These are phyloP conservation scores for Penicillium sp. DNA, from an alignment of 2,329 filamentous ascomycete species.

Conservation along the genomic window DNA sequence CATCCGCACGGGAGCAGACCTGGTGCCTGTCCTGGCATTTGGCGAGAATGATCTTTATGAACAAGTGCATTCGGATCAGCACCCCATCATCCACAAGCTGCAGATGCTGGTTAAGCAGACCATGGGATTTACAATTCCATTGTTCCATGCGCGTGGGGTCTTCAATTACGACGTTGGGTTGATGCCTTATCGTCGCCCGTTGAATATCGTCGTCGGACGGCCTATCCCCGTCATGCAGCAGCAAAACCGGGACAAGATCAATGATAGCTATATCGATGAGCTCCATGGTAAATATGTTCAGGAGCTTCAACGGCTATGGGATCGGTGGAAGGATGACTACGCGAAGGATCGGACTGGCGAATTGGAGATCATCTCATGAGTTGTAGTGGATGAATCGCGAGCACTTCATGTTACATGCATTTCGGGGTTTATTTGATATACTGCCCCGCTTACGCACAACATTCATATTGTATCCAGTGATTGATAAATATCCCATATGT, in stretches of 20 bases:
- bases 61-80: conserved; percentile 68
- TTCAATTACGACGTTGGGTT: conserved; percentile 98
- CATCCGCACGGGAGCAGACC: conserved; percentile 81
- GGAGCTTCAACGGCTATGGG: conserved; percentile 48
- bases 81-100: conserved; percentile 71
- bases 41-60: conserved; percentile 97
- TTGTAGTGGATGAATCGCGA: too few species aligned
- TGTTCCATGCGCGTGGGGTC: conserved; percentile 83
- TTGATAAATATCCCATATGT: too few species aligned
- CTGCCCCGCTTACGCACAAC: too few species aligned
- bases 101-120: conserved; percentile 80
- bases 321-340: conserved; percentile 45
- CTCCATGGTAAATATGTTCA: conserved; percentile 72
- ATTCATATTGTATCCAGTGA: too few species aligned
- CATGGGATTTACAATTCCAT: conserved; percentile 86
- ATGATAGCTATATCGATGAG: conserved; percentile 69
- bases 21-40: conserved; percentile 87
- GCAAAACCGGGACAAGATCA: conserved; percentile 55
- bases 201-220: conserved; percentile 83
- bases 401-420: too few species aligned
- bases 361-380: conserved; percentile 41
- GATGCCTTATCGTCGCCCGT: conserved; percentile 81
- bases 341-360: conserved; percentile 41
- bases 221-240: conserved; percentile 66
- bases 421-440: too few species aligned